Evolutionary conservation across 2,329 filamentous ascomycete species (phyloP), one percentile per base, ranked within the genome.

Genomic region (Ophiosphaerella korrae): DNA sequence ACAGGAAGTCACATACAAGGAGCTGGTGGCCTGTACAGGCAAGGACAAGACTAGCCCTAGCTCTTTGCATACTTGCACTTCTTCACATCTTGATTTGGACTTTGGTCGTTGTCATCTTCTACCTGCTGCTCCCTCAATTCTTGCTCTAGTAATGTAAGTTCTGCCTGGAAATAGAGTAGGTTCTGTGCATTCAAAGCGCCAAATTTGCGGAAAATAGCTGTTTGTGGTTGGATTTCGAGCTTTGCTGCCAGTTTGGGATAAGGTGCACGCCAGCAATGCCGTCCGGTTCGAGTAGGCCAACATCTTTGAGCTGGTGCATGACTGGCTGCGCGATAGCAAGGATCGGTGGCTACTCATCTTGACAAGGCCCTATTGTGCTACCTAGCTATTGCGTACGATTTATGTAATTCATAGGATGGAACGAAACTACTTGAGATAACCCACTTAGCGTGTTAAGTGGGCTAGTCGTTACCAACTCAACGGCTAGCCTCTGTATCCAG

Each of bases 1-100:
- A 11, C 47, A 58, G 31, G 59, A 62, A 44, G 55, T 62, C 29
- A 60, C 50, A 21, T 60, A 57, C 23, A 34, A 52, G 24, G 57
- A 62, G 24, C 45, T 61, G 23, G 6, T 59, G 2, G 40, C 33
- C 13, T 53, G 58, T 34, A 45, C 49, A 44, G 53, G 50, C 33
- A 47, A 48, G 33, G 21, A 51, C 36, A 59, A 59, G 41, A 38
- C 18, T n/a, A n/a, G n/a, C n/a, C n/a, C n/a, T n/a, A n/a, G n/a
- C n/a, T n/a, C n/a, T n/a, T n/a, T n/a, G n/a, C n/a, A n/a, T n/a
- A n/a, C n/a, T n/a, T n/a, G n/a, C n/a, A n/a, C n/a, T n/a, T n/a
- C n/a, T n/a, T n/a, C n/a, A n/a, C n/a, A n/a, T n/a, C n/a, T n/a
- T n/a, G n/a, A n/a, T n/a, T n/a, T n/a, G n/a, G n/a, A n/a, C n/a